Evolutionary conservation across 441 rosid genomes (phyloP), one percentile per base, ranked within the genome.

Genomic region (Corymbia calophylla): DNA sequence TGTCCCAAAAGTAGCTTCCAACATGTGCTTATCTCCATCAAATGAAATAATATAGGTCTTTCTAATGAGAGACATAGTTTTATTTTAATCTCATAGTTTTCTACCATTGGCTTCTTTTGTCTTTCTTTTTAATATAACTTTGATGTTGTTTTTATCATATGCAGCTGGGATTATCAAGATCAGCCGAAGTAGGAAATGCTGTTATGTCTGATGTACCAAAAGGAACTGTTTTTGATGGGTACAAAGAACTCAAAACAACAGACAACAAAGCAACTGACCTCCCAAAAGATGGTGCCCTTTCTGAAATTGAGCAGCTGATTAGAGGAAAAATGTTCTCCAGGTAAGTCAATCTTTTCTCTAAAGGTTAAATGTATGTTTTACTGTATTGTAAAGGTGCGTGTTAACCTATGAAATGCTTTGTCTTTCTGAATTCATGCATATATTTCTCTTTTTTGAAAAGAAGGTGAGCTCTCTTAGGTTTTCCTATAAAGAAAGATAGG

Each of bases 291-390:
- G 85, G 87, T 87, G 92, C 90, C 68, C 87, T 97, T 90, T 92
- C 95, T 88, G 96, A 94, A 90, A 95, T 98, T 89, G 99, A 96
- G 93, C 94, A 92, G 92, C 92, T 97, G 88, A 88, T 98, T 92
- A 92, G 92, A 92, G 95, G 94, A 51, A 95, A 93, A 92, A 91
- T 77, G 15, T 94, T 95, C 92, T 96, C 99, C 62, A 94, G 94
- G 99, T 96, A 92, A 89, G 87, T 87, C 12, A 32, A 89, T 39
- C n/a, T 87, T 39, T 48, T 48, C 31, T 56, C 32, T 48, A 64
- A 70, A 60, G 58, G 29, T 88, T 73, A 31, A 39, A 27, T 88
- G 73, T 47, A 53, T 60, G 51, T 6, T 44, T 51, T 23, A 77
- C n/a, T 23, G 23, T 44, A 27, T 77, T 44, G 18, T 77, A n/a